A percentile compares a stretch with the other conserved stretches of the same genome.
Evolutionary conservation across 306 rosid species (phyloP).

Genomic region (Castanospermum australe): DNA sequence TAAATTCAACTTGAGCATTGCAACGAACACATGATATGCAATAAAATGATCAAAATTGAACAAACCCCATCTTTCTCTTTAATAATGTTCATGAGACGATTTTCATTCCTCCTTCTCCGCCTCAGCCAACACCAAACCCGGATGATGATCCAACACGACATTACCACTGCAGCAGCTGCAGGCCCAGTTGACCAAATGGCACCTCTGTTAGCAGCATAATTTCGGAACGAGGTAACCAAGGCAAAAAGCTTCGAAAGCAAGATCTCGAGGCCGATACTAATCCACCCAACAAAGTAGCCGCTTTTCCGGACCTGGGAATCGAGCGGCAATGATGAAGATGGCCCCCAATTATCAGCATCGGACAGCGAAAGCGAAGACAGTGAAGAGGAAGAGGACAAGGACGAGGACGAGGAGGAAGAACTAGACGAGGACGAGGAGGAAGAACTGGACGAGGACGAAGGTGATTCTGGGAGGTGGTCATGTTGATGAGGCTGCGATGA

Average conservation of each 20-base stretch:
- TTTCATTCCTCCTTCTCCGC: conserved; percentile 27
- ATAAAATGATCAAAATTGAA: neutral
- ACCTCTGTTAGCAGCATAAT: conserved; percentile 20
- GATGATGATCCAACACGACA: conserved; percentile 45
- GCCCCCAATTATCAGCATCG: conserved; percentile 43
- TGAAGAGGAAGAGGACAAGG: conserved; percentile 21
- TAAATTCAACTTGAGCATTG: neutral
- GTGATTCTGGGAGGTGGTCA: neutral
- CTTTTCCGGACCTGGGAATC: conserved; percentile 30
- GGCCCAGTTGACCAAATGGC: conserved; percentile 37
- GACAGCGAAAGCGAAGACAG: conserved; percentile 41
- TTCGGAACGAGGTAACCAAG: conserved; percentile 29
- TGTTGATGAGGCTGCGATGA: neutral
- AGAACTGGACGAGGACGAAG: conserved; percentile 3
- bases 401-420: neutral
- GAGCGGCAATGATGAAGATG: conserved; percentile 15
- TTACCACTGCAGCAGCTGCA: conserved; percentile 29
- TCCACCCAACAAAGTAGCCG: conserved; percentile 31
- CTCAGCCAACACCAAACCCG: conserved; percentile 33
- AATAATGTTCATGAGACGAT: conserved; percentile 34
- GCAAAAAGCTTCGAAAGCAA: conserved; percentile 48
- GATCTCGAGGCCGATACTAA: conserved; percentile 38
- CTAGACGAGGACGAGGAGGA: conserved; percentile 15
- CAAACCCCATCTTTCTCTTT: conserved; percentile 68
- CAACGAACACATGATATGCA: neutral